Evolutionary conservation across 192 early-diverging fungal genomes (phyloP).

Genomic region (Backusella circina): DNA sequence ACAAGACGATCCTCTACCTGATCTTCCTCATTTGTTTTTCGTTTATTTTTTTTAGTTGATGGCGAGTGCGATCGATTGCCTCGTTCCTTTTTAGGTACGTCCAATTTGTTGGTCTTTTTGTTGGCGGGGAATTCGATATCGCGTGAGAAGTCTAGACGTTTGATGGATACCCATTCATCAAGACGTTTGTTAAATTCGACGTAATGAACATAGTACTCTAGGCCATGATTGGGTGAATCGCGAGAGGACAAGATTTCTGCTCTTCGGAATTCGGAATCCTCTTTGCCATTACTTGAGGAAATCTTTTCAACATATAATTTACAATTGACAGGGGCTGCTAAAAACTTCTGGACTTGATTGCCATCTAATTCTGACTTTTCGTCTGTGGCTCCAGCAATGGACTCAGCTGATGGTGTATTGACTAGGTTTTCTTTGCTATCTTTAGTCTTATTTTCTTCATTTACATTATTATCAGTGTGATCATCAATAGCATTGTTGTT

Average conservation of each 20-base stretch:
- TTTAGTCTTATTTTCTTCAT: background rate
- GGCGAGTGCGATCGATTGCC: background rate
- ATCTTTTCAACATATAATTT: conserved; percentile 35
- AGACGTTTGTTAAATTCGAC: conserved; percentile 97
- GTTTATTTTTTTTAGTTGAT: background rate
- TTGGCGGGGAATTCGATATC: conserved; percentile 65
- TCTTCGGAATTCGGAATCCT: conserved; percentile 58
- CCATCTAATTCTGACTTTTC: background rate
- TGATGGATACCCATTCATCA: conserved; percentile 88
- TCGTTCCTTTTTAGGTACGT: background rate
- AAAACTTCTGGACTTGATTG: conserved; percentile 6
- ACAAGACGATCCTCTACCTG: background rate
- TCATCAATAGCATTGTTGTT: background rate
- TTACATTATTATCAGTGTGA: background rate
- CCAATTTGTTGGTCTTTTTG: conserved; percentile 37
- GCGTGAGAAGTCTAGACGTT: conserved; percentile 61
- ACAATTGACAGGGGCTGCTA: conserved; percentile 23
- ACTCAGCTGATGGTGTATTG: background rate
- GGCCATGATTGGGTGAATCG: conserved; percentile 40
- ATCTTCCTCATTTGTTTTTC: conserved; percentile 2
- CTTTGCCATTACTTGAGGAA: conserved; percentile 6
- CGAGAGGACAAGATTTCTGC: conserved; percentile 87
- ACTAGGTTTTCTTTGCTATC: background rate
- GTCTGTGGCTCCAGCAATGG: background rate
- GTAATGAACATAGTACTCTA: conserved; percentile 95